Evolutionary conservation across 805 yeast genomes (phyloP).

Genomic region (Alloascoidea hylecoeti): DNA sequence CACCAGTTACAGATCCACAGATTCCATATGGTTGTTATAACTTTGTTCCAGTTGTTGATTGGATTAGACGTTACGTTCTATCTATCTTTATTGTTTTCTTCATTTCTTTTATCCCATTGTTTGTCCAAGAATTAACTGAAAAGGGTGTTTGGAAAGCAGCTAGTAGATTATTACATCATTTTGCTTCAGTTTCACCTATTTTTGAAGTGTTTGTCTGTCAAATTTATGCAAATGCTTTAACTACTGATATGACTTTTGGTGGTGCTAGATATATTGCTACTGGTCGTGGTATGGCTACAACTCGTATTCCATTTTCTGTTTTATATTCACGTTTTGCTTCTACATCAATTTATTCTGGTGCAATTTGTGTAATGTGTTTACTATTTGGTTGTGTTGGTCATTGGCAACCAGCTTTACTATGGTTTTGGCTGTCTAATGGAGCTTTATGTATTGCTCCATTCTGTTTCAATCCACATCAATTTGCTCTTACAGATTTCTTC

Average conservation of each 20-base stretch:
- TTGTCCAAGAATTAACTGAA: constrained; percentile 67
- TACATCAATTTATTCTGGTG: constrained; percentile 55
- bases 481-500: constrained; percentile 78
- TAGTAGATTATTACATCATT: constrained; percentile 49
- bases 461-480: constrained; percentile 88
- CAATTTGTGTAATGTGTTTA: constrained; percentile 33
- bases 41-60: constrained; percentile 52
- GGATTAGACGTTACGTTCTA: constrained; percentile 62
- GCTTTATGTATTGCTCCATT: constrained; percentile 80
- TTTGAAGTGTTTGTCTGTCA: constrained; percentile 74
- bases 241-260: constrained; percentile 56
- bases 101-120: constrained; percentile 60
- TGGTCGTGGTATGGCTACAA: constrained; percentile 73
- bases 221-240: constrained; percentile 57
- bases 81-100: constrained; percentile 66
- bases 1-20: constrained; percentile 47
- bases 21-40: constrained; percentile 61
- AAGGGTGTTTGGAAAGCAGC: constrained; percentile 61
- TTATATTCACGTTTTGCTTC: constrained; percentile 58
- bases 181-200: constrained; percentile 58
- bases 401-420: constrained; percentile 75
- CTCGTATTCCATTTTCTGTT: constrained; percentile 49
- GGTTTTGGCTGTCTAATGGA: constrained; percentile 89
- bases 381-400: constrained; percentile 42
- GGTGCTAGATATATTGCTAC: constrained; percentile 78